Percentiles rank a stretch among this genome's conserved stretches.
phyloP scores from a whole-genome alignment of 805 yeast genomes.

The Martiniozyma abietophila region DNA sequence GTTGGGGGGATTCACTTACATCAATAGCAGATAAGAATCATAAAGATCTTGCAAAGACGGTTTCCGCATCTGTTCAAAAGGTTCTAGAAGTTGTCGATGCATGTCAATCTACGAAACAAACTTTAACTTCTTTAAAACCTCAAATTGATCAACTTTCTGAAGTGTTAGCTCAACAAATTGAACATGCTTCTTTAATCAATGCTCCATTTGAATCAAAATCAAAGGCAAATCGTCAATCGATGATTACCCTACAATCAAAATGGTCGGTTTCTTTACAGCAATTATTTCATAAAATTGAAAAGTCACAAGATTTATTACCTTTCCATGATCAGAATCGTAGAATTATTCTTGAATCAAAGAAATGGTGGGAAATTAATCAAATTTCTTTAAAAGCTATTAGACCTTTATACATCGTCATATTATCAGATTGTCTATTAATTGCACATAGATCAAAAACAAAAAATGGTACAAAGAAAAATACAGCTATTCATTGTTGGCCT shows the following conservation, averaged over 20 bases:
- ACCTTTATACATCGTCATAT: slow-evolving; percentile 63
- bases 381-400: slow-evolving; percentile 77
- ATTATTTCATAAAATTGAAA: slow-evolving; percentile 76
- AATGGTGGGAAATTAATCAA: slow-evolving; percentile 81
- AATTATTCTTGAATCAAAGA: slow-evolving; percentile 64
- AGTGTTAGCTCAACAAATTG: slow-evolving; percentile 38
- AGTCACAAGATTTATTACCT: slow-evolving; percentile 75
- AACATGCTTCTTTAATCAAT: slow-evolving; percentile 18
- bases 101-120: slow-evolving; percentile 53
- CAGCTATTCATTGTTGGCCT: slow-evolving; percentile 76
- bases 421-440: slow-evolving; percentile 68
- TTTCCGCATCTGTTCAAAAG: slow-evolving; percentile 54
- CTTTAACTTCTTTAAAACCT: slow-evolving; percentile 50
- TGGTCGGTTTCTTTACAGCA: slow-evolving; percentile 70
- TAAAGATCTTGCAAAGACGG: slow-evolving; percentile 46
- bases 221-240: slow-evolving; percentile 55
- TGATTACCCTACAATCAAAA: slow-evolving; percentile 63
- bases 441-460: slow-evolving; percentile 39
- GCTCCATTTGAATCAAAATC: slow-evolving; percentile 13
- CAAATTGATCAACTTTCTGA: slow-evolving; percentile 51
- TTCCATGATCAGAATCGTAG: slow-evolving; percentile 76
- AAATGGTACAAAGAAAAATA: slow-evolving; percentile 27
- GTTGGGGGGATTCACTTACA: slow-evolving; percentile 4
- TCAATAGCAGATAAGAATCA: slow-evolving; percentile 29
- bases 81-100: slow-evolving; percentile 52